Percentiles rank a stretch among this genome's conserved stretches.
These are phyloP conservation scores for Pelargonium cotyledonis DNA, from an alignment of 441 rosid species.

Conservation along the genomic window DNA sequence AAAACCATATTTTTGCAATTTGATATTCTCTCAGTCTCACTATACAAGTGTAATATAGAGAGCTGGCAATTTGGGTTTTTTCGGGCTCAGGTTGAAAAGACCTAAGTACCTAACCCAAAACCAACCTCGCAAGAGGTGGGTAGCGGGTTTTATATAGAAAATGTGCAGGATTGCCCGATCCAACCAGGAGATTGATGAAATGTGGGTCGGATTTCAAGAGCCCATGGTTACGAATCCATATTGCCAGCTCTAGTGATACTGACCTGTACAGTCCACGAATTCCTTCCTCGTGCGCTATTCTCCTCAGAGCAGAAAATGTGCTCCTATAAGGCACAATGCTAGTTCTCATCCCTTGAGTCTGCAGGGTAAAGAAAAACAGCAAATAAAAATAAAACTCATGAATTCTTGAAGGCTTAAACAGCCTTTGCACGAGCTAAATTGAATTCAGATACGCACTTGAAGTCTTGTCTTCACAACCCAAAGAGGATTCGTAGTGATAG, in stretches of 20 bases:
- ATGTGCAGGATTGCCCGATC: too few species aligned
- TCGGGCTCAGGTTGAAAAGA: too few species aligned
- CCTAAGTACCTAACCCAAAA: too few species aligned
- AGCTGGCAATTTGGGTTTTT: too few species aligned
- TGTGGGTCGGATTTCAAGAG: too few species aligned
- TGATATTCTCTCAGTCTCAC: too few species aligned
- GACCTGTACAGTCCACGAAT: conserved; percentile 63
- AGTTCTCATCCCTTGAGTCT: conserved; percentile 60
- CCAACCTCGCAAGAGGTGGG: too few species aligned
- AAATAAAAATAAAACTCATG: neutral
- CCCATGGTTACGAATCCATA: too few species aligned
- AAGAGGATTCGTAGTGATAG: conserved; percentile 56
- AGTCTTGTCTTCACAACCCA: conserved; percentile 76
- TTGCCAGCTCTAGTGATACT: conserved; percentile 5
- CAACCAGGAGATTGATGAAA: too few species aligned
- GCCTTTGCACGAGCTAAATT: neutral
- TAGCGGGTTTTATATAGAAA: too few species aligned
- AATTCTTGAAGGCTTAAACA: conserved; percentile 12
- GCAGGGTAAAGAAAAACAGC: conserved; percentile 15
- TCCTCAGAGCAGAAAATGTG: conserved; percentile 50
- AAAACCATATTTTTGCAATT: neutral
- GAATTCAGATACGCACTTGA: conserved; percentile 34
- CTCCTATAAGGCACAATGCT: conserved; percentile 48
- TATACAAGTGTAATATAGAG: neutral
- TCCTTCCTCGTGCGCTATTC: conserved; percentile 57